Evolutionary conservation across 1,139 yeast species (phyloP).

Genomic region (Casaregolazyma suthepensis): DNA sequence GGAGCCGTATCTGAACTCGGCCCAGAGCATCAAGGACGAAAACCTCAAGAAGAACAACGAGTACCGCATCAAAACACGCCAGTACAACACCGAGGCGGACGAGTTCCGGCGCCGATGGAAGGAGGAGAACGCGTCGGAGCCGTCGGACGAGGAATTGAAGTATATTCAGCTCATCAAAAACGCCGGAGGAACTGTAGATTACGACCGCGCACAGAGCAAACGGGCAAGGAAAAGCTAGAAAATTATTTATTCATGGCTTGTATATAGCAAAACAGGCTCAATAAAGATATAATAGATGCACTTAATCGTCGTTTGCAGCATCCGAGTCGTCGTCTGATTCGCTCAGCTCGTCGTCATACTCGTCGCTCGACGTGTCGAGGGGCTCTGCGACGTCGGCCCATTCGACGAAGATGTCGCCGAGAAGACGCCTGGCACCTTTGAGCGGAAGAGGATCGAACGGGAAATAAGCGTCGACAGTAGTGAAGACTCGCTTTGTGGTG

Average conservation of each 20-base stretch:
- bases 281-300: not conserved
- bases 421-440: constrained; percentile 50
- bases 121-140: constrained; percentile 32
- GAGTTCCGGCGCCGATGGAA: constrained; percentile 36
- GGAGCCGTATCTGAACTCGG: constrained; percentile 33
- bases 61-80: constrained; percentile 28
- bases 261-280: not conserved
- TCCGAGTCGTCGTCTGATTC: constrained; percentile 19
- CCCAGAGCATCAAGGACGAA: constrained; percentile 32
- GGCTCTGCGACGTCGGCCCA: constrained; percentile 74
- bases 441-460: constrained; percentile 91
- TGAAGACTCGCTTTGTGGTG: constrained; percentile 63
- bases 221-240: not conserved
- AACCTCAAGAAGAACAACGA: constrained; percentile 33
- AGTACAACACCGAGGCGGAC: constrained; percentile 37
- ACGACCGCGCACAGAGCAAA: not conserved
- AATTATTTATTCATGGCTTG: not conserved
- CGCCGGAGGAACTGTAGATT: constrained; percentile 8
- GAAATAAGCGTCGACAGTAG: constrained; percentile 85
- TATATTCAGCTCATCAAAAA: constrained; percentile 16
- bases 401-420: constrained; percentile 60
- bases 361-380: constrained; percentile 43
- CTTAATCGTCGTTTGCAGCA: constrained; percentile 15
- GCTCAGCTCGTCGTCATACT: constrained; percentile 28
- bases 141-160: constrained; percentile 30